These are phyloP conservation scores for Penicillium maclennaniae DNA, from an alignment of 495 filamentous ascomycete genomes.

Conservation along the genomic window DNA sequence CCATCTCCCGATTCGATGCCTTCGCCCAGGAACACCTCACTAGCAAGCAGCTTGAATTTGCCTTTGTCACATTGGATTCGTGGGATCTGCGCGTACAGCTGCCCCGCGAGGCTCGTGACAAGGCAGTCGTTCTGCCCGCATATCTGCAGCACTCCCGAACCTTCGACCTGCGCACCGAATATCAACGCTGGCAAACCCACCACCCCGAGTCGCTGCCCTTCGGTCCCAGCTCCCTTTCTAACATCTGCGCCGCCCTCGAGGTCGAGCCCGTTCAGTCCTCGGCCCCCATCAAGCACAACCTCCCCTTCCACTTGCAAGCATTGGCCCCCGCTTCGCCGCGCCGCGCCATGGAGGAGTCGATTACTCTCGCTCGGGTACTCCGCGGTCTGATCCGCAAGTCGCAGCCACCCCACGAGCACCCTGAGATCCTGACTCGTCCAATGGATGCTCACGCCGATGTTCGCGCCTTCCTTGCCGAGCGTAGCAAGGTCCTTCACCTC, in stretches of 20 bases:
- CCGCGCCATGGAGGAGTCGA: slow-evolving; percentile 94
- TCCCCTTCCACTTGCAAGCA: slow-evolving; percentile 96
- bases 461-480: slow-evolving; percentile 88
- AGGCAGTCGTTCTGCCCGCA: slow-evolving; percentile 92
- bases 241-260: slow-evolving; percentile 96
- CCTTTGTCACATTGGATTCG: slow-evolving; percentile 95
- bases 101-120: slow-evolving; percentile 94
- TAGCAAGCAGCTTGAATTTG: slow-evolving; percentile 83
- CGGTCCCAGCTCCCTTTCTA: slow-evolving; percentile 87
- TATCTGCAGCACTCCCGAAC: slow-evolving; percentile 96
- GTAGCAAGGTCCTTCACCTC: slow-evolving; percentile 97
- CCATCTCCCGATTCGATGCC: slow-evolving; percentile 87
- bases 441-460: slow-evolving; percentile 98
- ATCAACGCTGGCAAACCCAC: slow-evolving; percentile 96
- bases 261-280: slow-evolving; percentile 95
- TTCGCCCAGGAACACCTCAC: slow-evolving; percentile 88
- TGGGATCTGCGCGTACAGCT: slow-evolving; percentile 99
- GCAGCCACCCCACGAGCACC: slow-evolving; percentile 86
- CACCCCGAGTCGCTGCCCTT: slow-evolving; percentile 97
- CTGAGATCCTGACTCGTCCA: slow-evolving; percentile 86
- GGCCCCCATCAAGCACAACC: slow-evolving; percentile 96
- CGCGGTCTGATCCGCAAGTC: slow-evolving; percentile 92
- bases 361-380: slow-evolving; percentile 88
- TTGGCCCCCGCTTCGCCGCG: slow-evolving; percentile 94
- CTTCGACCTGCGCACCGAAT: slow-evolving; percentile 94